Conservation (phyloP, 2,329 filamentous ascomycete genomes). For the Trichoderma arundinaceum region DNA sequence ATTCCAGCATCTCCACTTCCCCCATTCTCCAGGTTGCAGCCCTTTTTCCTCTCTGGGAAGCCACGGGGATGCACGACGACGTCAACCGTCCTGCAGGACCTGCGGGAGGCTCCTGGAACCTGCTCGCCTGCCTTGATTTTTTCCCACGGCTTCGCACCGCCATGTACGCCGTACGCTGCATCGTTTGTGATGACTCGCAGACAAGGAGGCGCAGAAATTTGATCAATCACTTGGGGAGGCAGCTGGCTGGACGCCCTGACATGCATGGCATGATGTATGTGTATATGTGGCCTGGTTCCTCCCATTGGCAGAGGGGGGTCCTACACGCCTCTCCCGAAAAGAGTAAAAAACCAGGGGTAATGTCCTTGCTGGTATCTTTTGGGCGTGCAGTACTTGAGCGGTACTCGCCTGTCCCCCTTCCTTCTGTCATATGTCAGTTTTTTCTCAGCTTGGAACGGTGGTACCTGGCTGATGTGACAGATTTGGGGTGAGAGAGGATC, state of each 20-base stretch:
- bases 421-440: conserved; percentile 19
- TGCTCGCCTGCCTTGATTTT: not conserved
- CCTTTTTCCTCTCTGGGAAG: conserved; percentile 16
- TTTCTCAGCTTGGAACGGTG: not conserved
- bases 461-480: too few species aligned
- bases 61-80: conserved; percentile 9
- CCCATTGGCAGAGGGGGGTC: not conserved
- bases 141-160: not conserved
- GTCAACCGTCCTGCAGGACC: conserved; percentile 3
- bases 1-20: conserved; percentile 9
- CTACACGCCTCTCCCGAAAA: conserved; percentile 6
- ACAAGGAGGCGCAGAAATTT: not conserved
- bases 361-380: not conserved
- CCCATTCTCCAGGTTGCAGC: not conserved
- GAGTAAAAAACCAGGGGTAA: conserved; percentile 18
- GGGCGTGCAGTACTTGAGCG: not conserved
- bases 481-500: too few species aligned
- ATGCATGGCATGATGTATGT: conserved; percentile 17
- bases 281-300: not conserved
- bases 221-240: conserved; percentile 6
- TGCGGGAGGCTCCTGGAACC: not conserved
- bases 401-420: not conserved
- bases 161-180: not conserved
- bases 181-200: conserved; percentile 1
- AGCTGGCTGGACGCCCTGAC: conserved; percentile 6